phyloP scores from a whole-genome alignment of 352 stramenopile species.

The Phytophthora meadii region DNA sequence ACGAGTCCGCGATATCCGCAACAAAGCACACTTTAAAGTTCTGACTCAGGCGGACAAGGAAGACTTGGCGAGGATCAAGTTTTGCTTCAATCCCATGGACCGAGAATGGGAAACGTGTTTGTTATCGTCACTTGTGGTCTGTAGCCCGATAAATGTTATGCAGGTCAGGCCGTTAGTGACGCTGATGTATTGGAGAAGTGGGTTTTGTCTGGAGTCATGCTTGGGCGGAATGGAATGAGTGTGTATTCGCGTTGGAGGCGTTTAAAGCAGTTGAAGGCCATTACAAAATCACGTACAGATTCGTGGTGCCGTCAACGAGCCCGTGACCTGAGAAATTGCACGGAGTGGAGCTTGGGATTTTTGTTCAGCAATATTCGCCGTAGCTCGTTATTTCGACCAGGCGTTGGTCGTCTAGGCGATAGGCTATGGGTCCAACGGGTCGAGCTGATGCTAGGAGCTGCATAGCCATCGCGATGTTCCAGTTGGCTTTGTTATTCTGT shows the following conservation, averaged over 20 bases:
- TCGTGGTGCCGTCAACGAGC: background rate
- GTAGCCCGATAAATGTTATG: background rate
- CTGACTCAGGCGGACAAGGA: conserved; percentile 28
- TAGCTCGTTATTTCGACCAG: background rate
- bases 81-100: conserved; percentile 39
- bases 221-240: background rate
- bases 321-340: background rate
- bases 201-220: background rate
- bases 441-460: background rate
- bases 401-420: background rate
- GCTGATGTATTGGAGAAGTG: background rate
- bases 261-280: background rate
- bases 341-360: background rate
- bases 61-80: conserved; percentile 40
- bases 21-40: conserved; percentile 23
- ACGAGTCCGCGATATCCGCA: conserved; percentile 25
- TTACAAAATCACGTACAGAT: background rate
- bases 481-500: background rate
- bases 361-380: background rate
- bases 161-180: background rate
- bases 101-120: conserved; percentile 45
- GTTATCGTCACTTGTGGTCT: conserved; percentile 39
- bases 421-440: background rate
- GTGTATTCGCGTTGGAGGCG: background rate
- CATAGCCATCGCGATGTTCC: background rate